Base-by-base conservation (phyloP, 2,329 filamentous ascomycete species). In the Verticillium klebahnii region DNA sequence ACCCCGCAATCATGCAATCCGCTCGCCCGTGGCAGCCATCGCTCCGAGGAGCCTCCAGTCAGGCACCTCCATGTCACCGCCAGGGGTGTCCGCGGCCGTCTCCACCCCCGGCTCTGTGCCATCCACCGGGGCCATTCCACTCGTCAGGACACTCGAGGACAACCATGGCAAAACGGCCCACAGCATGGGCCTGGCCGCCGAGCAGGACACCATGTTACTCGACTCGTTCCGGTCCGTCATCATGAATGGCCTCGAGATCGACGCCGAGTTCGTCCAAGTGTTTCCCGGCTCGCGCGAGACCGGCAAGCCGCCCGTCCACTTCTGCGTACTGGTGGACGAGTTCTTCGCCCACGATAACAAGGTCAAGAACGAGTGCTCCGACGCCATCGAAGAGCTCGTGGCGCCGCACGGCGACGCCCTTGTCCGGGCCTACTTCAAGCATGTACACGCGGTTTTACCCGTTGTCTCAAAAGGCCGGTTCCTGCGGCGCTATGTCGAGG, bases 151-250 rank as follows among this genome's bases (percentile, higher is more conserved):
- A 0, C 71, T 81, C 8, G 79, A 82, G 62, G 78, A 81, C 62
- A 74, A 74, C 15, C 67, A 71, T 19, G 73, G 75, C 60, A 67
- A 72, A 19, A 80, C 79, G 1, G 76, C 79, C 14, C 79, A 81
- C 66, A 78, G 72, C 14, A 75, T 82, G 70, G 80, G 79, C 0
- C 71, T 76, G 15, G 72, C 77, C 2, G 76, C 73, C 11, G 79
- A 82, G 67, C 80, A 82, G 64, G 80, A 82, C 60, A 74, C 78
- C 1, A 74, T 79, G 64, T 72, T 82, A 9, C 71, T 82, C 5
- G 76, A 77, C 40, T 79, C 78, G 12, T 81, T 82, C 60, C 72
- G 79, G 19, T 81, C 79, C 39, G 73, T 78, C 19, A 75, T 82
- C 32, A 69, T 80, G 55, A 80, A 79, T 54, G 75, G 76, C n/a